These are phyloP conservation scores for Marasmius fiardii DNA, from an alignment of 1,284 basidiomycete species.

Conservation along the genomic window DNA sequence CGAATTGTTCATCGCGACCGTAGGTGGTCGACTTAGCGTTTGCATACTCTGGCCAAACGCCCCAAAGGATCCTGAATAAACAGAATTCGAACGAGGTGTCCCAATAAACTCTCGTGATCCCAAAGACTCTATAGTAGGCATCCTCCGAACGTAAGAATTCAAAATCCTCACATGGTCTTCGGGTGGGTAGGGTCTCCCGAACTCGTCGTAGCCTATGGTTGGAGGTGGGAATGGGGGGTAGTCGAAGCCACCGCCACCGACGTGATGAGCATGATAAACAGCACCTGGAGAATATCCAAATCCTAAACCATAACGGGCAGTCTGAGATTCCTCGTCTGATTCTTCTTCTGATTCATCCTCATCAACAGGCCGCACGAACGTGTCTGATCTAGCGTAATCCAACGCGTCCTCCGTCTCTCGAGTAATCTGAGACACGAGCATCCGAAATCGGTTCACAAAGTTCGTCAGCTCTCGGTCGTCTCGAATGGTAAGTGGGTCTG, in stretches of 20 bases:
- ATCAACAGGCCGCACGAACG: conserved; percentile 16
- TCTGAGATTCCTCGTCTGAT: not conserved
- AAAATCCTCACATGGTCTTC: conserved; percentile 57
- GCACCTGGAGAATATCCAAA: conserved; percentile 19
- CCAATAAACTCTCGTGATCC: conserved; percentile 51
- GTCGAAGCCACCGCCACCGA: conserved; percentile 16
- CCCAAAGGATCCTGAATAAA: too few species aligned
- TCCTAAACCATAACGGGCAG: not conserved
- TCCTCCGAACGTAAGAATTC: conserved; percentile 59
- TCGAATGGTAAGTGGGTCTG: not conserved
- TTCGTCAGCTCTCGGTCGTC: conserved; percentile 32
- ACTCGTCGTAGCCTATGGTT: conserved; percentile 38
- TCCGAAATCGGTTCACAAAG: conserved; percentile 48
- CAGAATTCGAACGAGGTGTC: too few species aligned
- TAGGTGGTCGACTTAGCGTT: too few species aligned
- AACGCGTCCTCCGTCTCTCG: conserved; percentile 49
- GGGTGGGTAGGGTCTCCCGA: conserved; percentile 40
- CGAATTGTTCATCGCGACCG: too few species aligned
- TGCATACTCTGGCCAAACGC: too few species aligned
- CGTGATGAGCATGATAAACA: conserved; percentile 2
- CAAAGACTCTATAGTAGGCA: conserved; percentile 77
- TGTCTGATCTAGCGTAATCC: conserved; percentile 29
- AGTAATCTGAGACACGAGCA: conserved; percentile 44
- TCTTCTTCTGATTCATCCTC: not conserved
- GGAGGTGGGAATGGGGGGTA: too few species aligned